phyloP scores from a whole-genome alignment of 371 early-diverging fungal genomes.

The Lichtheimia corymbifera region DNA sequence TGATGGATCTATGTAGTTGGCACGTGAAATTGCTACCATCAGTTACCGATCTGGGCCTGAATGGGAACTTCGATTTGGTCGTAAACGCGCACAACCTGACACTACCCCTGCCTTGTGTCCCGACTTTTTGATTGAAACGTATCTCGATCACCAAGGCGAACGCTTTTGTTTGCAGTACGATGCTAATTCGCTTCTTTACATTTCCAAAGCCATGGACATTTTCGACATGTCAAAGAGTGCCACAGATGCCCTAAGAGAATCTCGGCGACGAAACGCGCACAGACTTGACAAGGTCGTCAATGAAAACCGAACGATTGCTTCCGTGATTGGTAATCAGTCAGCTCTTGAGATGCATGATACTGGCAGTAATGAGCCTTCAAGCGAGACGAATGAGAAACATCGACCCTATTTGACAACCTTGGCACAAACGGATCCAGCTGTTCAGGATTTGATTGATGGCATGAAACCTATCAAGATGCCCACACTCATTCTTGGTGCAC shows the following conservation, averaged over 20 bases:
- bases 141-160: constrained; percentile 95
- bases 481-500: constrained; percentile 88
- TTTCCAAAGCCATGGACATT: constrained; percentile 97
- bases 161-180: constrained; percentile 92
- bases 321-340: constrained; percentile 33
- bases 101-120: constrained; percentile 84
- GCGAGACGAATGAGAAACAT: constrained; percentile 10
- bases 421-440: constrained; percentile 45
- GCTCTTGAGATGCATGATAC: constrained; percentile 34
- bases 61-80: constrained; percentile 95
- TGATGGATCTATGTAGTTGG: constrained; percentile 44
- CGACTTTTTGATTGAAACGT: constrained; percentile 94
- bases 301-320: constrained; percentile 17
- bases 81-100: constrained; percentile 73
- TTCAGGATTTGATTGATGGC: constrained; percentile 59
- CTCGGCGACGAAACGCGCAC: constrained; percentile 42
- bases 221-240: constrained; percentile 84
- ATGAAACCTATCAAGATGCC: constrained; percentile 69
- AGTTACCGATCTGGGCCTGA: constrained; percentile 94
- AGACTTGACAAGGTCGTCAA: constrained; percentile 32
- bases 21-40: constrained; percentile 87
- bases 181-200: constrained; percentile 90
- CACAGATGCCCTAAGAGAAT: constrained; percentile 40
- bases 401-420: constrained; percentile 24
- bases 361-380: not conserved